A percentile compares a stretch with the other conserved stretches of the same genome.
Evolutionary conservation across 495 filamentous ascomycete genomes (phyloP).

Genomic region (Aspergillus indologenus): DNA sequence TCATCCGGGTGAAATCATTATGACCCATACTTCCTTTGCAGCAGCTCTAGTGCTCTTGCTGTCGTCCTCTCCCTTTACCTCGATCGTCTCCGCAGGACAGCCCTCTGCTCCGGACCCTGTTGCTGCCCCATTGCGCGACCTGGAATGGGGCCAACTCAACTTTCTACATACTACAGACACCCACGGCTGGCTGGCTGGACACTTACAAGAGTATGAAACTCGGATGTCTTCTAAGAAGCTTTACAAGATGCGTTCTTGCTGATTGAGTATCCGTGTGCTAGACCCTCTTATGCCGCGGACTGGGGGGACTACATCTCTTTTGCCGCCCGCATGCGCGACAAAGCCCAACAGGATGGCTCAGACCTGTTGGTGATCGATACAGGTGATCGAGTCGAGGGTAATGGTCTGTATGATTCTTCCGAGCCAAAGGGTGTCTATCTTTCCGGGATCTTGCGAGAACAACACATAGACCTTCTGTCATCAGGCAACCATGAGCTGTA

Average conservation of each 20-base stretch:
- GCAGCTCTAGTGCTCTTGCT: conserved; percentile 14
- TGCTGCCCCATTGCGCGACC: conserved; percentile 72
- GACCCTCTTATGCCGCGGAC: conserved; percentile 86
- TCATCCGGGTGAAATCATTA: not conserved
- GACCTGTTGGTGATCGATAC: conserved; percentile 92
- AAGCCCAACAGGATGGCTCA: conserved; percentile 70
- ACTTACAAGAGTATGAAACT: conserved; percentile 73
- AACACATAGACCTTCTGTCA: conserved; percentile 79
- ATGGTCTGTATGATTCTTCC: conserved; percentile 92
- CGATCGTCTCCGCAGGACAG: conserved; percentile 54
- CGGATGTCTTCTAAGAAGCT: not conserved
- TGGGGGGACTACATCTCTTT: conserved; percentile 99
- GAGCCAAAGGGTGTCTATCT: conserved; percentile 83
- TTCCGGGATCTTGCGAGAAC: conserved; percentile 77
- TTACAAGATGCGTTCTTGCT: conserved; percentile 3
- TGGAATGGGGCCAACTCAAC: conserved; percentile 90
- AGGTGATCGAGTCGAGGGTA: conserved; percentile 91
- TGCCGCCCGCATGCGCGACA: conserved; percentile 71
- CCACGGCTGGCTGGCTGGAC: conserved; percentile 93
- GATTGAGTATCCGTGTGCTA: conserved; percentile 25
- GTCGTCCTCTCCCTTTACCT: conserved; percentile 26
- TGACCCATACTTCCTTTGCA: not conserved
- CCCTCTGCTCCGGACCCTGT: conserved; percentile 78
- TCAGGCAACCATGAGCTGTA: conserved; percentile 97
- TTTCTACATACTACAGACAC: conserved; percentile 93